These are phyloP conservation scores for Colletotrichum aenigma DNA, from an alignment of 2,329 filamentous ascomycete species.

Conservation along the genomic window DNA sequence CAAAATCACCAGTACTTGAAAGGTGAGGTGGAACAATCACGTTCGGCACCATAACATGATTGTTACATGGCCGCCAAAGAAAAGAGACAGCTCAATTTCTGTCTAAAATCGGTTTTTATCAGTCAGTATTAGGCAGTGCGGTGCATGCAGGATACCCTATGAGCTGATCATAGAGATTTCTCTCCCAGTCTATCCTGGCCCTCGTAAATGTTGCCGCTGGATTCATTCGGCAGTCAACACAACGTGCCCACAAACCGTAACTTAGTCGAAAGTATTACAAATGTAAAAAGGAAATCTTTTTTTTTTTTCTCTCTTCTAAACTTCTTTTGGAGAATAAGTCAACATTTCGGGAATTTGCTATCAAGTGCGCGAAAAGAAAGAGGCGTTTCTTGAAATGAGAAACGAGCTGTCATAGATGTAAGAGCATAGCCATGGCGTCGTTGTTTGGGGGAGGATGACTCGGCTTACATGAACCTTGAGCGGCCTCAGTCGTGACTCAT, in stretches of 20 bases:
- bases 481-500: not conserved
- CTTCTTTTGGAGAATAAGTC: too few relatives aligned
- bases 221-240: not conserved
- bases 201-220: fast-evolving
- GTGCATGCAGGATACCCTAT: too few relatives aligned
- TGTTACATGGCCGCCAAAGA: fast-evolving
- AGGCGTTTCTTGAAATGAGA: not conserved
- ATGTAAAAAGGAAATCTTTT: too few relatives aligned
- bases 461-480: not conserved
- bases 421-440: not conserved
- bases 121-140: not conserved
- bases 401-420: not conserved
- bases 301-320: too few relatives aligned
- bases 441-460: not conserved
- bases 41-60: fast-evolving
- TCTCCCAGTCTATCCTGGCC: not conserved
- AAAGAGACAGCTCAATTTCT: too few relatives aligned
- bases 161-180: fast-evolving
- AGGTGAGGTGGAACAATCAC: too few relatives aligned
- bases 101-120: too few relatives aligned
- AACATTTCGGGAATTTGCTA: fast-evolving
- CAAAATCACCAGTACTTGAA: fast-evolving
- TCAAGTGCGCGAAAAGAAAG: not conserved
- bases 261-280: too few relatives aligned
- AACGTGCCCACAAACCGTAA: fast-evolving